phyloP scores from a whole-genome alignment of 306 rosid genomes.

The Coriaria nepalensis region DNA sequence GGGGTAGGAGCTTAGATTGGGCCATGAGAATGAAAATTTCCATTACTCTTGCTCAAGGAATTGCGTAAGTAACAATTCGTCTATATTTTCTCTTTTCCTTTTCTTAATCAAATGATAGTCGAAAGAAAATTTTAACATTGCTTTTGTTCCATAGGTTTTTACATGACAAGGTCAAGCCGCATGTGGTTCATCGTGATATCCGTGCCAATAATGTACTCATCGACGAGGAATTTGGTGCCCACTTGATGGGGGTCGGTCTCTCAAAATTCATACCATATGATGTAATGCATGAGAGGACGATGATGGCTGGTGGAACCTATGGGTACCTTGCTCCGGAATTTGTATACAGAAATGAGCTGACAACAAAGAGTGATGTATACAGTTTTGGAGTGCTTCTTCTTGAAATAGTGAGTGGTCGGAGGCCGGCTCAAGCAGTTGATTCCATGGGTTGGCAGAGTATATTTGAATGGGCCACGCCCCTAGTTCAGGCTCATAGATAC shows the following conservation, averaged over 20 bases:
- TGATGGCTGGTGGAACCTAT: slow-evolving; percentile 95
- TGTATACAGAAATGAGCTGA: slow-evolving; percentile 83
- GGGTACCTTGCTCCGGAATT: slow-evolving; percentile 97
- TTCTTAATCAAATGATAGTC: no score
- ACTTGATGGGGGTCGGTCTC: slow-evolving; percentile 86
- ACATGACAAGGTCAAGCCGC: slow-evolving; percentile 97
- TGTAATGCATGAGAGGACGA: slow-evolving; percentile 88
- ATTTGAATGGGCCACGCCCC: slow-evolving; percentile 96
- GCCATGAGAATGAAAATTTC: slow-evolving; percentile 88
- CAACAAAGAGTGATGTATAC: slow-evolving; percentile 88
- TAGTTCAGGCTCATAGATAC: slow-evolving; percentile 85
- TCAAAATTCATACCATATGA: slow-evolving; percentile 90
- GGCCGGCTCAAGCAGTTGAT: slow-evolving; percentile 95
- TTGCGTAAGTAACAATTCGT: slow-evolving; percentile 55
- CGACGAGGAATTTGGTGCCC: slow-evolving; percentile 95
- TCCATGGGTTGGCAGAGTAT: slow-evolving; percentile 97
- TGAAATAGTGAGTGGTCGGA: slow-evolving; percentile 84
- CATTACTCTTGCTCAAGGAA: slow-evolving; percentile 91
- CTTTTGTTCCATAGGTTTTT: slow-evolving; percentile 43
- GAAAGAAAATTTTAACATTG: not conserved
- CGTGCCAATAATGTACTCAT: slow-evolving; percentile 87
- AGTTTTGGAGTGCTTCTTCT: slow-evolving; percentile 90
- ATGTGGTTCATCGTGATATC: slow-evolving; percentile 93
- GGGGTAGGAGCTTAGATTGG: slow-evolving; percentile 96
- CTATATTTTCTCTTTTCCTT: not conserved